phyloP scores from a whole-genome alignment of 2,329 filamentous ascomycete species.

The Zopfia rhizophila region DNA sequence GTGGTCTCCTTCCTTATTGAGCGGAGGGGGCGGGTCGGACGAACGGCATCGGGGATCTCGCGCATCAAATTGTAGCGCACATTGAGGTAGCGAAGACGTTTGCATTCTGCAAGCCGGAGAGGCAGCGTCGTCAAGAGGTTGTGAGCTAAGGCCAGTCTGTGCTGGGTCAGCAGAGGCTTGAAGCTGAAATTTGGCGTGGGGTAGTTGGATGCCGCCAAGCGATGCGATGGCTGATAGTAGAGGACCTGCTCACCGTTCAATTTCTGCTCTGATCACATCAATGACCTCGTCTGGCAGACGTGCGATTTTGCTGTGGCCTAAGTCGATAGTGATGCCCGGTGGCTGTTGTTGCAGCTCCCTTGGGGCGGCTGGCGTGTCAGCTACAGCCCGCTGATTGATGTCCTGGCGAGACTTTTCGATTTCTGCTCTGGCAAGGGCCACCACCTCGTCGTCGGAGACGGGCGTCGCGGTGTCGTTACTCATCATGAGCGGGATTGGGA shows the following conservation, averaged over 20 bases:
- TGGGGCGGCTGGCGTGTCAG: slow-evolving; percentile 69
- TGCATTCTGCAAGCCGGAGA: slow-evolving; percentile 77
- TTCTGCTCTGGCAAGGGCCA: slow-evolving; percentile 72
- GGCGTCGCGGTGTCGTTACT: slow-evolving; percentile 54
- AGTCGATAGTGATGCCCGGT: slow-evolving; percentile 79
- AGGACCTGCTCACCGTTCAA: slow-evolving; percentile 69
- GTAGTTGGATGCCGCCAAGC: slow-evolving; percentile 4
- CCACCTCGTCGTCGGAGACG: slow-evolving; percentile 71
- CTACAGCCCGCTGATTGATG: slow-evolving; percentile 62
- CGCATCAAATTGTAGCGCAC: slow-evolving; percentile 79
- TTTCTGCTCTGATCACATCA: slow-evolving; percentile 76
- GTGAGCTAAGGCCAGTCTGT: slow-evolving; percentile 83
- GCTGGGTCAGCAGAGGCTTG: slow-evolving; percentile 29
- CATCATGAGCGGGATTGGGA: slow-evolving; percentile 34
- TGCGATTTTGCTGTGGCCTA: slow-evolving; percentile 79
- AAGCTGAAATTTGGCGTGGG: background rate
- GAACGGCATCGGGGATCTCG: slow-evolving; percentile 72
- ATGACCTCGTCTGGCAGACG: slow-evolving; percentile 78
- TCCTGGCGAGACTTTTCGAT: slow-evolving; percentile 75
- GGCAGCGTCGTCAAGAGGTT: slow-evolving; percentile 79
- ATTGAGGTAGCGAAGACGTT: slow-evolving; percentile 81
- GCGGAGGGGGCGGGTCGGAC: slow-evolving; percentile 39
- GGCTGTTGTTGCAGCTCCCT: slow-evolving; percentile 65
- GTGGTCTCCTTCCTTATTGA: background rate
- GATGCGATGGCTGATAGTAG: background rate